A percentile compares a stretch with the other conserved stretches of the same genome.
Conservation (phyloP, 306 rosid genomes). For the Casuarina equisetifolia region DNA sequence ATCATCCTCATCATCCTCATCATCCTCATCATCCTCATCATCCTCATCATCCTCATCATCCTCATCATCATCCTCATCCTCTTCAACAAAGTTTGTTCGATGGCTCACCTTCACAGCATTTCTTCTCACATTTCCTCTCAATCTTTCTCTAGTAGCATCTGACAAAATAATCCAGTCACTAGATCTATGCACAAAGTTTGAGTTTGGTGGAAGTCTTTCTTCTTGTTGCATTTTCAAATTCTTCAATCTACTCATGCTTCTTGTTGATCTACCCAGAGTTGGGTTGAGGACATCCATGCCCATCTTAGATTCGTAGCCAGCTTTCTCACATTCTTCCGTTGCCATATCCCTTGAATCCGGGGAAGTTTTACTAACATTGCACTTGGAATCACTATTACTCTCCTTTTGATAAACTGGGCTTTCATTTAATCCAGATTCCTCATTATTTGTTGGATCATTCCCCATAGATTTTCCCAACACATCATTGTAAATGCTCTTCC, state of each 20-base stretch:
- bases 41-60: not conserved
- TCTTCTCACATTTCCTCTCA: not conserved
- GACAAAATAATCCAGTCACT: not conserved
- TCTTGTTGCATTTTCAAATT: not conserved
- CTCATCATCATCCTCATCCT: not conserved
- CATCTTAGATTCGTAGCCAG: not conserved
- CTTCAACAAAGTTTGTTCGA: not conserved
- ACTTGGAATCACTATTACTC: not conserved
- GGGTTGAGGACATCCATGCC: not conserved
- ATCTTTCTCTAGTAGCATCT: not conserved
- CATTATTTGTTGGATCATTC: not conserved
- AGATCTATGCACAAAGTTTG: not conserved
- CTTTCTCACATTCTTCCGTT: constrained; percentile 2
- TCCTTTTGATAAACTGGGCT: constrained; percentile 5
- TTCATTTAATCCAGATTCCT: constrained; percentile 5
- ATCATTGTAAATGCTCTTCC: constrained; percentile 17
- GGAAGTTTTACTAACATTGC: no score
- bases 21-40: not conserved
- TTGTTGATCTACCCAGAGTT: constrained; percentile 24
- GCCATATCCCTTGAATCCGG: not conserved
- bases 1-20: not conserved
- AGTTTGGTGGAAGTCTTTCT: not conserved
- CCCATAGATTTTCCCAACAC: constrained; percentile 13
- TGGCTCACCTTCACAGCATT: not conserved
- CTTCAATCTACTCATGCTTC: constrained; percentile 35